A percentile compares a stretch with the other conserved stretches of the same genome.
Evolutionary conservation across 495 filamentous ascomycete species (phyloP).

Genomic region (Parathielavia appendiculata): DNA sequence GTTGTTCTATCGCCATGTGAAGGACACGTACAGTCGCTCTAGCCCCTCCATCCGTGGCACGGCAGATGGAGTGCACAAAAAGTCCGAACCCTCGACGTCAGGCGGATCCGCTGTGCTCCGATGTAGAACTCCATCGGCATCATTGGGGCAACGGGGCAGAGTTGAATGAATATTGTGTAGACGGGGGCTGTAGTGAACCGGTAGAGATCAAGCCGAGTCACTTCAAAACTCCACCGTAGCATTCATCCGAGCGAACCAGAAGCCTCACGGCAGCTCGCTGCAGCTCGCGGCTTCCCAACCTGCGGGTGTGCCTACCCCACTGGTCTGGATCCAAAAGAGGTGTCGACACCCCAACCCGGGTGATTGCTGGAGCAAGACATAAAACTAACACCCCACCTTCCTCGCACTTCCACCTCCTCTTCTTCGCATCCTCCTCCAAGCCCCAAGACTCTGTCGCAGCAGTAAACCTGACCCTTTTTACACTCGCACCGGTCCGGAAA

Average conservation of each 20-base stretch:
- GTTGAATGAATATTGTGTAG: constrained; percentile 13
- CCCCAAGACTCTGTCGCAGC: constrained; percentile 4
- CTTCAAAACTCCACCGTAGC: constrained; percentile 22
- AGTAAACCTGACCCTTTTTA: constrained; percentile 14
- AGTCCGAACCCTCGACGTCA: constrained; percentile 16
- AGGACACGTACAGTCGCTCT: too few species aligned
- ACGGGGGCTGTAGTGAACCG: constrained; percentile 11
- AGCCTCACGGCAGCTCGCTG: constrained; percentile 15
- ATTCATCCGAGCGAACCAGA: constrained; percentile 36
- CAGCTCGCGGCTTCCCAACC: constrained; percentile 11
- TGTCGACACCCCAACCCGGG: constrained; percentile 18
- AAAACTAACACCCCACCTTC: constrained; percentile 34
- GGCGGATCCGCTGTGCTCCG: constrained; percentile 6
- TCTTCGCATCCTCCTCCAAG: constrained; percentile 20
- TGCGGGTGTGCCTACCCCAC: constrained; percentile 20
- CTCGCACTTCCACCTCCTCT: constrained; percentile 30
- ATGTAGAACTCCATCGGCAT: background rate
- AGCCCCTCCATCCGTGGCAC: too few species aligned
- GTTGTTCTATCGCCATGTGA: background rate
- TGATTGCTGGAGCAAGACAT: constrained; percentile 19
- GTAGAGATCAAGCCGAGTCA: constrained; percentile 18
- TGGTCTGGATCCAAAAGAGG: constrained; percentile 17
- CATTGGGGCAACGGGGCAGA: constrained; percentile 15
- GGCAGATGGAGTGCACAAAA: constrained; percentile 3
- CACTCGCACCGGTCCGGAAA: constrained; percentile 24